Base-by-base conservation (phyloP, 2,329 filamentous ascomycete species). In the Nigrospora osmanthi region DNA sequence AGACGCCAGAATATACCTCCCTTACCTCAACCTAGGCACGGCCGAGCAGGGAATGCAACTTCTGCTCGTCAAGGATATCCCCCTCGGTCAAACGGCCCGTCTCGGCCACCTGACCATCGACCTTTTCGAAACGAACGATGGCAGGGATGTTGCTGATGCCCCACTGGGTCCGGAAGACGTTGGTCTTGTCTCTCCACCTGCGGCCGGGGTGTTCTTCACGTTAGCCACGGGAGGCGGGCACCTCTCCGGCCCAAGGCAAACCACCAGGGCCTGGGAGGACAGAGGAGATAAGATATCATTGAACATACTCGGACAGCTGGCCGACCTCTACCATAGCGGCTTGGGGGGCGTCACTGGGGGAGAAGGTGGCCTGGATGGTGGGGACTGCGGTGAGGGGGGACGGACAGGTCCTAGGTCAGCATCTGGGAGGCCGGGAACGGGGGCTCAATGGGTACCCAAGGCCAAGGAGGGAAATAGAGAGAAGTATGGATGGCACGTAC, bases 131-230 rank as follows among this genome's bases (percentile, higher is more conserved):
- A 17, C 59, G 61, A 4, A 59, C 59, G 19, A 68, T 37, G 2
- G 64, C 60, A 4, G 66, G 66, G 15, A 66, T 54, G 39, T 57
- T 57, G 28, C 52, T 47, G 2, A 67, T 48, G 23, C 54, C 55
- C 65, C 65, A 68, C 15, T 55, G 54, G 9, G 56, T 62, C 6
- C 64, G 58, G 44, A 56, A 66, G 13, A 57, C 44, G 43, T 68
- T 68, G 6, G 51, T 48, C 3, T 49, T 52, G 16, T 61, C 49
- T 23, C 44, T 64, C 66, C 65, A 68, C 39, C 66, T 68, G 44
- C 6, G 40, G 28, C n/a, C 23, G 15, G 34, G 34, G 34, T 35
- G 34, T 35, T 14, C 36, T 39, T 45, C 28, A 34, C 13, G 6
- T 16, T n/a, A 15, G 30, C 6, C 14, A 11, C 11, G 38, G 13